Evolutionary conservation across 495 filamentous ascomycete species (phyloP).

Genomic region (Pyrenula massariospora): DNA sequence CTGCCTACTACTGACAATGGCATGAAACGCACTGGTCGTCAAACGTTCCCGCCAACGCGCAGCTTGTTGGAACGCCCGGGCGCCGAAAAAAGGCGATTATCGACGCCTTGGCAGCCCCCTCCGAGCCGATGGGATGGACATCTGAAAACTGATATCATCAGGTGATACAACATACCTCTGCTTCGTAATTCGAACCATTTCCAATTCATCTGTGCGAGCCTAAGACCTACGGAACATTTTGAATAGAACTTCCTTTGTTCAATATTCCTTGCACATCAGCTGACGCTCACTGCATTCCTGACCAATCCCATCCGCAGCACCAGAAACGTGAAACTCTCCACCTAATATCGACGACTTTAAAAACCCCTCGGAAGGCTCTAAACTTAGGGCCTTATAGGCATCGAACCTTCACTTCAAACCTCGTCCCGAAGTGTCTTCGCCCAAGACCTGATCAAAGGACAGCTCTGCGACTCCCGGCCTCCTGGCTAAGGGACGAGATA

Average conservation of each 20-base stretch:
- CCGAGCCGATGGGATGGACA: neutral
- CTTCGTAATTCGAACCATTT: neutral
- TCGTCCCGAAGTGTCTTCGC: too few species aligned
- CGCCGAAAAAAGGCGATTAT: too few species aligned
- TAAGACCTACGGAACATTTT: too few species aligned
- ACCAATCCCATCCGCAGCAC: neutral
- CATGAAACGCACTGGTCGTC: too few species aligned
- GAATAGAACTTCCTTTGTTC: neutral
- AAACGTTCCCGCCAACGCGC: too few species aligned
- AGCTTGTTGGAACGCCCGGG: too few species aligned
- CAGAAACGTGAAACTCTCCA: neutral
- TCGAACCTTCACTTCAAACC: too few species aligned
- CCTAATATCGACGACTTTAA: too few species aligned
- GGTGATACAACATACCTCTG: neutral
- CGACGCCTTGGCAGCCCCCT: neutral
- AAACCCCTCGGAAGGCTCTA: too few species aligned
- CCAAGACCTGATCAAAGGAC: neutral
- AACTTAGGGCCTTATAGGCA: too few species aligned
- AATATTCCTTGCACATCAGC: neutral
- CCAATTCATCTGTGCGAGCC: neutral
- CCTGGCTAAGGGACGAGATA: neutral
- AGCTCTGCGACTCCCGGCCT: neutral
- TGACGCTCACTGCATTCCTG: neutral
- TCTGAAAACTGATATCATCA: neutral
- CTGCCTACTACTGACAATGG: too few species aligned